Conservation (phyloP, 2,329 filamentous ascomycete genomes). For the Colletotrichum truncatum region DNA sequence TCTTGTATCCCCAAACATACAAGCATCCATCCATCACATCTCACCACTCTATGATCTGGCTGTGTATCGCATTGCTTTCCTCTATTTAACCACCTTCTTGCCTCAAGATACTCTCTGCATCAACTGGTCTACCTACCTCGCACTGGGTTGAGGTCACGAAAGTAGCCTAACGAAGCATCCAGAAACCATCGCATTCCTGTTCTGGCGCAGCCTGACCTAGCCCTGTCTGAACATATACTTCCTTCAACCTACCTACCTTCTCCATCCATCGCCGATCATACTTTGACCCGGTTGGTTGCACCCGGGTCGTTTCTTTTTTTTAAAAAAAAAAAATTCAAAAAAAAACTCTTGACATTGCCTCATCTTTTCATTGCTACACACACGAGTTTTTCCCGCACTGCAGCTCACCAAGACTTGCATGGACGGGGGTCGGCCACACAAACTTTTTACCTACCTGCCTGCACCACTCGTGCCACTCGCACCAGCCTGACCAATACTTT, state of each 20-base stretch:
- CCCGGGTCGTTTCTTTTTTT: background rate
- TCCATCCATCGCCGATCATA: background rate
- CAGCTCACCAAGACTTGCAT: background rate
- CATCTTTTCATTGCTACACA: background rate
- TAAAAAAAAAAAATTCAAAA: no score
- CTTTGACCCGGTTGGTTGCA: background rate
- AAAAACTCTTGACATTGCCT: no score
- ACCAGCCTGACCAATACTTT: background rate
- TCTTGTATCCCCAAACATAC: background rate
- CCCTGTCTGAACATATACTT: background rate
- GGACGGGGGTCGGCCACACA: background rate
- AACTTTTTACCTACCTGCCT: background rate
- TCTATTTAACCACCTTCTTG: background rate
- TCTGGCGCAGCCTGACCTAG: background rate
- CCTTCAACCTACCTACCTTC: background rate
- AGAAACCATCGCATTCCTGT: conserved; percentile 4
- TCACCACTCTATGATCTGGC: background rate
- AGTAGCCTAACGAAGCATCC: no score
- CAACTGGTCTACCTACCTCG: background rate
- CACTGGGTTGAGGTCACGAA: background rate
- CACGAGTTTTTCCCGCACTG: background rate
- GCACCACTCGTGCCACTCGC: background rate
- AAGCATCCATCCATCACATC: background rate
- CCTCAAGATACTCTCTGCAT: background rate
- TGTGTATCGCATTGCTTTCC: background rate